phyloP scores from a whole-genome alignment of 2,329 filamentous ascomycete species.

The Lecanicillium sp. region DNA sequence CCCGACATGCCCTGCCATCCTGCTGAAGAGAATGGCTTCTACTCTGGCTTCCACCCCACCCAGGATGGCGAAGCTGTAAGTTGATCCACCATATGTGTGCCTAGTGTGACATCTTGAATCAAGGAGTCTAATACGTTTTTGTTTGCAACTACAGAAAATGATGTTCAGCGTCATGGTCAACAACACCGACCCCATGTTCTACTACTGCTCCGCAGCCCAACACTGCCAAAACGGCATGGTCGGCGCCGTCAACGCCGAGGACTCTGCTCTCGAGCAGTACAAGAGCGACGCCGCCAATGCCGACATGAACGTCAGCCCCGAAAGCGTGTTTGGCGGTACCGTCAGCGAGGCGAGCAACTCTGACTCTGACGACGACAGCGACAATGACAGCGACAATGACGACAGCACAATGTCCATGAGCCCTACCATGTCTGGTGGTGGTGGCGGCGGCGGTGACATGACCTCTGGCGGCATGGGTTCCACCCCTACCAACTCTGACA shows the following conservation, averaged over 20 bases:
- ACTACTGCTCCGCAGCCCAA: constrained; percentile 19
- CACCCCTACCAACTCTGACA: background rate
- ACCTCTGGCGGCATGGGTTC: background rate
- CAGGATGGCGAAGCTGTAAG: constrained; percentile 1
- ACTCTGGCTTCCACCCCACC: constrained; percentile 3
- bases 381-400: background rate
- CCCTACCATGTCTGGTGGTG: too few relatives aligned
- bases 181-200: constrained; percentile 20
- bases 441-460: too few relatives aligned
- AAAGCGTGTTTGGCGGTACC: background rate
- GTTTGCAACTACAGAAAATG: background rate
- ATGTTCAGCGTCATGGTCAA: constrained; percentile 19
- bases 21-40: constrained; percentile 2
- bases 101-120: background rate
- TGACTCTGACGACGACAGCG: background rate
- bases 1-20: constrained; percentile 41
- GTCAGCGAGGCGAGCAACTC: background rate
- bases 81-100: background rate
- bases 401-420: background rate
- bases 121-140: too few relatives aligned
- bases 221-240: constrained; percentile 20
- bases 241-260: constrained; percentile 6
- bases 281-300: constrained; percentile 2
- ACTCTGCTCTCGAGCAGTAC: background rate
- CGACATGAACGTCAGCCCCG: constrained; percentile 1